Percentiles rank a stretch among this genome's conserved stretches.
phyloP scores from a whole-genome alignment of 345 rosid species.

The Hypericum androsaemum region DNA sequence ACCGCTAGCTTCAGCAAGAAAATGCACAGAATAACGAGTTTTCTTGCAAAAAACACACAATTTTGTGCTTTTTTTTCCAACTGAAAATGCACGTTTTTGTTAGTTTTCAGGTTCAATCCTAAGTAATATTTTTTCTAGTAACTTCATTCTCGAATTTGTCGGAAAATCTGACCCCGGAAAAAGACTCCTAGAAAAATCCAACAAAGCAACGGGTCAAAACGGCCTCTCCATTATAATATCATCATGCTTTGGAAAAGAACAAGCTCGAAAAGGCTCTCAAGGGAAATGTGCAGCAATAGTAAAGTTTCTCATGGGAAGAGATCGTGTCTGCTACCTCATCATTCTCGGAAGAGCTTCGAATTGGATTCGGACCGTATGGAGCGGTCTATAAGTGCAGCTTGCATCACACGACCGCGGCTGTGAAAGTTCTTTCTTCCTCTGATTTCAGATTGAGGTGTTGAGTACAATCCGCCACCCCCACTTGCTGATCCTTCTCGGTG shows the following conservation, averaged over 20 bases:
- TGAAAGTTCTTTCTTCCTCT: conserved; percentile 39
- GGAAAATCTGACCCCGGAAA: too few relatives aligned
- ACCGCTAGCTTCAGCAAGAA: too few relatives aligned
- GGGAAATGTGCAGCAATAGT: conserved; percentile 40
- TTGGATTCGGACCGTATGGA: conserved; percentile 83
- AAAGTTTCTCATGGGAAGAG: conserved; percentile 68
- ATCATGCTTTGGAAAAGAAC: conserved; percentile 75
- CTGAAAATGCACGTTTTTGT: too few relatives aligned
- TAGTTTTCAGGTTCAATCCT: too few relatives aligned
- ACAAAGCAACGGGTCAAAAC: too few relatives aligned
- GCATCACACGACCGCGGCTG: conserved; percentile 69
- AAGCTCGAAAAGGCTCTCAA: conserved; percentile 51
- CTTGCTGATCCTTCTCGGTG: not conserved
- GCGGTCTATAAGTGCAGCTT: conserved; percentile 59
- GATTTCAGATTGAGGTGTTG: not conserved
- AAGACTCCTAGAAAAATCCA: too few relatives aligned
- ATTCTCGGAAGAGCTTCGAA: conserved; percentile 52
- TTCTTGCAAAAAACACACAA: too few relatives aligned
- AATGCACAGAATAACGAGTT: too few relatives aligned
- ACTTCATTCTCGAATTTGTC: too few relatives aligned
- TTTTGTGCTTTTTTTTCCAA: too few relatives aligned
- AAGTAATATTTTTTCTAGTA: too few relatives aligned
- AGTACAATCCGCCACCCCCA: conserved; percentile 1
- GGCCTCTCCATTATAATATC: too few relatives aligned
- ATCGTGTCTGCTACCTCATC: conserved; percentile 69